Base-by-base conservation (phyloP, 306 rosid species). In the Erythrophleum fordii region DNA sequence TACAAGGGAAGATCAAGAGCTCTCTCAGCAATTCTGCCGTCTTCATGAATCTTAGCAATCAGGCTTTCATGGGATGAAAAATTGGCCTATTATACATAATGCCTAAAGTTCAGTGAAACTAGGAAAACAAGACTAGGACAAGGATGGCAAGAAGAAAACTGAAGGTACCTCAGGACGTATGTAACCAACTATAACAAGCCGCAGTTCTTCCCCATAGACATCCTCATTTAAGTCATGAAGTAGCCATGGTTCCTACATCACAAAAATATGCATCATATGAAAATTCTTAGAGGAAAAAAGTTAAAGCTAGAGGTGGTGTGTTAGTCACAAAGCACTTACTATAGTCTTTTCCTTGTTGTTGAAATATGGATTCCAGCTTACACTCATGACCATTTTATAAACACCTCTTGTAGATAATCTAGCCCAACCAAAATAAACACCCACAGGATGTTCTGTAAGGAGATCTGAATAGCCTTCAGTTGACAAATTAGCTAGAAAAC, bases 341-440 rank as follows among this genome's bases (percentile, higher is more conserved):
- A 93, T 89, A 9, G 99, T 85, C 90, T 95, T 95, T 86, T 95
- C 99, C 56, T 88, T 64, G 85, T 95, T 95, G 90, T 88, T 22
- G 78, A 95, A 95, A 81, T 86, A 93, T 62, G 94, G 99, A 86
- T 93, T 95, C 98, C 97, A 91, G 55, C 99, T 98, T 62, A 95
- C 76, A 82, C 98, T 95, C 97, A 87, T 93, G 85, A 90, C 99
- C 97, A 89, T 95, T 87, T 93, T 95, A 79, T 88, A 95, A 79
- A 87, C 79, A 60, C 98, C 97, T 74, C 90, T 85, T 8, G 18
- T 26, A 55, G 92, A 84, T 84, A 95, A 80, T 67, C 97, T 89
- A 8, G 94, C 99, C 97, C 98, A 91, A 82, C 99, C 99, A 64
- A 95, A 91, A 89, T 93, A 91, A 62, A 95, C 99, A 25, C 99